Base-by-base conservation (phyloP, 208 protist genomes). In the Crithidia acanthocephali region DNA sequence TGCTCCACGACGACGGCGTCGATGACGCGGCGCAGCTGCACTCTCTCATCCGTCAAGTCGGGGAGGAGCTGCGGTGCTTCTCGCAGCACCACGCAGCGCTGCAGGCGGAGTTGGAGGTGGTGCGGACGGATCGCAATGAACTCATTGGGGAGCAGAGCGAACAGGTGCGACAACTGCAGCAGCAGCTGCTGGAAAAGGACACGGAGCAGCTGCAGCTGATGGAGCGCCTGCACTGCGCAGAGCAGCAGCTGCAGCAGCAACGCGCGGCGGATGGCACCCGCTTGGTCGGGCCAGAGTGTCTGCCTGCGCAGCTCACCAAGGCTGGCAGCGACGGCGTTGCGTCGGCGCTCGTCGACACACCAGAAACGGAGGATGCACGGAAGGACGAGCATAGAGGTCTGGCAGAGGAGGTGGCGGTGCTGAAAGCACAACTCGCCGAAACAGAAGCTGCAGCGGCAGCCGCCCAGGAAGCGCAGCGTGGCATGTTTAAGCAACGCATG, bases 121-220 rank as follows among this genome's bases (percentile, higher is more conserved):
- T 93, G 45, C 87, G 87, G 4, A 74, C 73, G 16, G 87, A 93
- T 55, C 73, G 87, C 33, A 91, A 90, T 61, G 88, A 89, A 65
- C 63, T 93, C 22, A 80, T 93, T 23, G 84, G 84, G 3, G 74
- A 75, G 52, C 84, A 93, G 70, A 83, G 78, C 27, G 69, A 86
- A 10, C 68, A 79, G 27, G 72, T 88, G 48, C 76, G 78, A 0
- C 44, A 52, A 27, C 66, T 88, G 20, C 84, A 88, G 59, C 53
- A 85, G 58, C 66, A 78, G 61, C 55, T 90, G 37, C 67, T 86
- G 32, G 56, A 67, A 25, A 77, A 68, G 33, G 87, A 89, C 27
- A 68, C 47, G 35, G 53, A 28, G 44, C 67, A 74, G 28, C 64
- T 72, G 53, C 40, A 30, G 40, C 47, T 82, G 62, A 45, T 74